Evolutionary conservation across 305 asterid species (phyloP).

Genomic region (Fraxinus sp.): DNA sequence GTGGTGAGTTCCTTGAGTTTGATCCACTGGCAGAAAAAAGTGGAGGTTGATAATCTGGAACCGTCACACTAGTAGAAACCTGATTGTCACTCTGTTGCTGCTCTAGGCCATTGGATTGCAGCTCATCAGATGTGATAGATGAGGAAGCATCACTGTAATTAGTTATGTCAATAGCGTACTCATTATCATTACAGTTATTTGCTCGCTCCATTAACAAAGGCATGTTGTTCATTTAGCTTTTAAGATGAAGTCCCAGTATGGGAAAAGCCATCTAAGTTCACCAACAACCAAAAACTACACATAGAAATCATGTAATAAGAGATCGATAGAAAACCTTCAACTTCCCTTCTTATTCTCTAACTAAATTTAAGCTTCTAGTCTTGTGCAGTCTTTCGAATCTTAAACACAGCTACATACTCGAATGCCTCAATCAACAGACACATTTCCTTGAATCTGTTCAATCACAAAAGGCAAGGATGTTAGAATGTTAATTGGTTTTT

Average conservation of each 20-base stretch:
- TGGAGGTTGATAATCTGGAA: constrained; percentile 52
- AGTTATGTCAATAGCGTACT: constrained; percentile 68
- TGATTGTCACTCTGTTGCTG: constrained; percentile 53
- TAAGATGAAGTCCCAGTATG: constrained; percentile 55
- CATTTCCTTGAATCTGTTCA: constrained; percentile 28
- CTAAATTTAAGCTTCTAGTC: not conserved
- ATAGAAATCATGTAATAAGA: constrained; percentile 46
- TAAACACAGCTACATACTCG: constrained; percentile 17
- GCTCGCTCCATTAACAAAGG: constrained; percentile 65
- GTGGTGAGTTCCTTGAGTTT: constrained; percentile 57
- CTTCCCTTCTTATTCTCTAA: constrained; percentile 1
- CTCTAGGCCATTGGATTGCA: constrained; percentile 40
- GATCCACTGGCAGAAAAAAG: constrained; percentile 51
- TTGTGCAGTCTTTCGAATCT: constrained; percentile 3
- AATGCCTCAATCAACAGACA: constrained; percentile 25
- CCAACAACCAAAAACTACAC: constrained; percentile 36
- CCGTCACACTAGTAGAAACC: constrained; percentile 62
- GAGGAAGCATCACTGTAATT: constrained; percentile 57
- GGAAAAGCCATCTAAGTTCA: constrained; percentile 60
- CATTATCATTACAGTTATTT: constrained; percentile 33
- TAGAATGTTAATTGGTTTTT: constrained; percentile 22
- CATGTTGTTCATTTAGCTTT: constrained; percentile 43
- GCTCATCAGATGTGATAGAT: constrained; percentile 51
- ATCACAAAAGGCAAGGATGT: constrained; percentile 10
- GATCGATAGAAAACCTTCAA: constrained; percentile 22